Percentiles rank a stretch among this genome's conserved stretches.
These are phyloP conservation scores for Amanita exitialis DNA, from an alignment of 768 basidiomycete genomes.

Conservation along the genomic window DNA sequence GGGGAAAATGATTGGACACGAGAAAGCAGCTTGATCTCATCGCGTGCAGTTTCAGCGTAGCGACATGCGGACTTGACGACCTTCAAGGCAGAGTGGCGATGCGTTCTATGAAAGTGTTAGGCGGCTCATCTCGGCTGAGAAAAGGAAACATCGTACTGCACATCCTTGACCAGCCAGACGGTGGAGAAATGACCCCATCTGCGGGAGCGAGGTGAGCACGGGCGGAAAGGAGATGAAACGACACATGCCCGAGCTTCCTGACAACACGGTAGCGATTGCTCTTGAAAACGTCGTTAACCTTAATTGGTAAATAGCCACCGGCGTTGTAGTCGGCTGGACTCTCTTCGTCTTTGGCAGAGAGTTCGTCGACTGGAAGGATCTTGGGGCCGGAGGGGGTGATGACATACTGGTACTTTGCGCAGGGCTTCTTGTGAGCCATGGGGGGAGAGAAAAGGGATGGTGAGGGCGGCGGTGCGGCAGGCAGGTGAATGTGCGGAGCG, in stretches of 20 bases:
- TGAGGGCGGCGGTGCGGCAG: conserved; percentile 7
- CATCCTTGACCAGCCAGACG: conserved; percentile 84
- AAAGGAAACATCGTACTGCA: conserved; percentile 41
- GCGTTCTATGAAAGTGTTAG: conserved; percentile 31
- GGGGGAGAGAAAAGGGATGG: conserved; percentile 8
- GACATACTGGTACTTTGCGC: conserved; percentile 70
- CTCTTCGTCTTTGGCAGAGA: conserved; percentile 66
- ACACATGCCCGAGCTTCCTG: conserved; percentile 75
- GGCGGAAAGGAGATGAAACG: conserved; percentile 1
- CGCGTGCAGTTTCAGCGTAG: conserved; percentile 93
- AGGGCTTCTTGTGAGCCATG: conserved; percentile 61
- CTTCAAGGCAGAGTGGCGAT: conserved; percentile 83
- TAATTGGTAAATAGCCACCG: conserved; percentile 74
- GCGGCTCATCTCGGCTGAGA: conserved; percentile 8
- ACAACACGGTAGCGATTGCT: conserved; percentile 77
- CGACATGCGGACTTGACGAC: conserved; percentile 91
- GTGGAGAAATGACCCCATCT: conserved; percentile 97
- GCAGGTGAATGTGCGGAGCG: background rate
- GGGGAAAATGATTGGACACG: conserved; percentile 64
- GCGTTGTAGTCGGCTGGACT: conserved; percentile 76
- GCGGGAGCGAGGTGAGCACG: conserved; percentile 9
- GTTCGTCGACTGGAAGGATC: conserved; percentile 61
- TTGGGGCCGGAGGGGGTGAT: conserved; percentile 56
- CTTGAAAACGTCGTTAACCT: conserved; percentile 78
- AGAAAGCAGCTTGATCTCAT: conserved; percentile 89